phyloP scores from a whole-genome alignment of 768 basidiomycete species.

The Lactifluus hygrophoroides region DNA sequence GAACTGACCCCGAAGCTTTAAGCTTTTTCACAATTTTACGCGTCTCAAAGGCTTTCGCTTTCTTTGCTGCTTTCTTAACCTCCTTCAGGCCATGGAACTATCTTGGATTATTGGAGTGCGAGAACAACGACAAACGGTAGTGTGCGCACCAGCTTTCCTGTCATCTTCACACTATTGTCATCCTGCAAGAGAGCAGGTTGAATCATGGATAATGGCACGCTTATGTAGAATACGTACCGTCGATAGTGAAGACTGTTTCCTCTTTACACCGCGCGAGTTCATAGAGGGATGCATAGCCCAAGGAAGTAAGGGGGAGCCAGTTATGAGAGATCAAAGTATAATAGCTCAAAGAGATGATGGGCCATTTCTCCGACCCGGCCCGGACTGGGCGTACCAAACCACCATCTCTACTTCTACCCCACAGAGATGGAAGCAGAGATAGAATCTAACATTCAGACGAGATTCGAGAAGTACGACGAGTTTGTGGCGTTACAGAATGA shows the following conservation, averaged over 20 bases:
- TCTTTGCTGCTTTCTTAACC: conserved; percentile 69
- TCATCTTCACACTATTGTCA: neutral
- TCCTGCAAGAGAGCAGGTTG: neutral
- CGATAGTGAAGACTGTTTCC: neutral
- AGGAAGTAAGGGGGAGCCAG: neutral
- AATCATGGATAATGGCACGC: neutral
- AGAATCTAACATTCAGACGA: conserved; percentile 39
- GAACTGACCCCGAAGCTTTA: conserved; percentile 54
- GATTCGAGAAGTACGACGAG: conserved; percentile 53
- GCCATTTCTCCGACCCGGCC: no score
- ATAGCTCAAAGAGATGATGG: no score
- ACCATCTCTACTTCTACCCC: neutral
- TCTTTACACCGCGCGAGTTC: conserved; percentile 8
- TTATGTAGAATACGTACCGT: neutral
- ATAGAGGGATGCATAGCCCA: neutral
- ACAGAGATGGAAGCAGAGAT: conserved; percentile 29
- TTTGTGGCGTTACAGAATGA: conserved; percentile 43
- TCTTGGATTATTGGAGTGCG: neutral
- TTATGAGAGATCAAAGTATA: no score
- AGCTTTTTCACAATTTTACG: conserved; percentile 79
- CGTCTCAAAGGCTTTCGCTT: conserved; percentile 70
- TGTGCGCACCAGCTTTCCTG: conserved; percentile 13
- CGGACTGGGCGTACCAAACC: no score
- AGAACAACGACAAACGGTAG: neutral
- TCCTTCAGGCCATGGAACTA: conserved; percentile 74